A percentile compares a stretch with the other conserved stretches of the same genome.
These are phyloP conservation scores for Arachnopeziza araneosa DNA, from an alignment of 2,329 filamentous ascomycete genomes.

Conservation along the genomic window DNA sequence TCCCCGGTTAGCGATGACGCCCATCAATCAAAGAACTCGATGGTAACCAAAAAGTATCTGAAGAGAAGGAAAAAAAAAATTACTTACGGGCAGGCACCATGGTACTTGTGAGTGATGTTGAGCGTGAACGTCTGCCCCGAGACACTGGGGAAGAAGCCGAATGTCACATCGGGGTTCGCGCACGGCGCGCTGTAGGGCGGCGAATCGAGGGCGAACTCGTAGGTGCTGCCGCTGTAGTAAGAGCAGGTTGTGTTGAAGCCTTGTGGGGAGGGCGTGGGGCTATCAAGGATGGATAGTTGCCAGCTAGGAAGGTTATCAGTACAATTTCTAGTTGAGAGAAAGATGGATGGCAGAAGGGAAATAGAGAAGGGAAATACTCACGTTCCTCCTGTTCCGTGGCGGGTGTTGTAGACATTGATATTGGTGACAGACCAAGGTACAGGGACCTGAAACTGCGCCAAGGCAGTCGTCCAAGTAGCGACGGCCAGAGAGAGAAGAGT, in stretches of 20 bases:
- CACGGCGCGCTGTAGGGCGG: constrained; percentile 11
- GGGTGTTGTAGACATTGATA: constrained; percentile 11
- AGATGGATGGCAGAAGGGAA: neutral
- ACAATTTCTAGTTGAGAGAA: neutral
- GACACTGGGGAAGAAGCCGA: constrained; percentile 13
- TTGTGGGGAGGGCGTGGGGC: constrained; percentile 13
- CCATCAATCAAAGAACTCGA: too few species aligned
- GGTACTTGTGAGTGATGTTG: constrained; percentile 19
- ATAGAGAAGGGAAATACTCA: constrained; percentile 4
- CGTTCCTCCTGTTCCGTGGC: constrained; percentile 18
- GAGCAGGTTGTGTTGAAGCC: constrained; percentile 17
- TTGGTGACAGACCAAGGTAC: constrained; percentile 14
- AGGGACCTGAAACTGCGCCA: constrained; percentile 7
- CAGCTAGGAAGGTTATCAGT: constrained; percentile 9
- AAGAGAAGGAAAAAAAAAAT: neutral
- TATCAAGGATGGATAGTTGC: constrained; percentile 16
- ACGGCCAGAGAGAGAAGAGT: neutral
- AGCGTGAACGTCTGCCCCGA: constrained; percentile 8
- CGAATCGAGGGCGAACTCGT: constrained; percentile 13
- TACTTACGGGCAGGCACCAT: neutral
- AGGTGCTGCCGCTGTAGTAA: constrained; percentile 2
- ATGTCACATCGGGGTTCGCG: constrained; percentile 16
- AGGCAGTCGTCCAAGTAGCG: neutral
- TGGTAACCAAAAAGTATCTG: too few species aligned
- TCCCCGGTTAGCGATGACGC: too few species aligned